phyloP scores from a whole-genome alignment of 805 yeast genomes.

The Ogataea philodendri region DNA sequence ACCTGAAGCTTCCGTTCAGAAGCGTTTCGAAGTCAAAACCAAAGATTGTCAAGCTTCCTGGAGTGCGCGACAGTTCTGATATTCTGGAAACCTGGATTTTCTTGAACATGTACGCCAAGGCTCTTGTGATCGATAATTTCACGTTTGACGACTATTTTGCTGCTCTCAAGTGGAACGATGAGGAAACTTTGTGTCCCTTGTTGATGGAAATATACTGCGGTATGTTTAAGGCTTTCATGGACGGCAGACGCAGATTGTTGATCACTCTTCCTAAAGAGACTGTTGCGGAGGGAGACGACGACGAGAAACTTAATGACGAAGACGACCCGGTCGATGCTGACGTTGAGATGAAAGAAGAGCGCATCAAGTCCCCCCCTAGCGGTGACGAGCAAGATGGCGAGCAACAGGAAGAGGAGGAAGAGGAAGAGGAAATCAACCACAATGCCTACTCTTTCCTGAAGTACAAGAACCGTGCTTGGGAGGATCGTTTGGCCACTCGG shows the following conservation, averaged over 20 bases:
- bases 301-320: constrained; percentile 26
- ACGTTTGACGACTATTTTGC: constrained; percentile 76
- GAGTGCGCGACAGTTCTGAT: constrained; percentile 34
- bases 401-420: constrained; percentile 23
- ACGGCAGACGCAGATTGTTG: constrained; percentile 33
- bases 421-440: constrained; percentile 35
- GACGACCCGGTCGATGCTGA: constrained; percentile 22
- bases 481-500: constrained; percentile 69
- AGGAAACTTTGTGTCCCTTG: constrained; percentile 46
- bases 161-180: constrained; percentile 49
- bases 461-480: constrained; percentile 67
- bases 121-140: constrained; percentile 65
- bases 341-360: constrained; percentile 18
- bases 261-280: constrained; percentile 30
- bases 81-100: constrained; percentile 75
- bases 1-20: constrained; percentile 32
- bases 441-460: constrained; percentile 51
- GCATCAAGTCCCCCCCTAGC: constrained; percentile 20
- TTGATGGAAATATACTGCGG: constrained; percentile 70
- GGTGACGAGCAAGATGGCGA: constrained; percentile 21
- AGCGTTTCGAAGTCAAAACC: constrained; percentile 27
- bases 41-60: constrained; percentile 22
- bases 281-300: constrained; percentile 23
- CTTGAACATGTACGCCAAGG: constrained; percentile 63
- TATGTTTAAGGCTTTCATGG: constrained; percentile 53